Base-by-base conservation (phyloP, 441 rosid genomes). In the Adansonia grandidieri region DNA sequence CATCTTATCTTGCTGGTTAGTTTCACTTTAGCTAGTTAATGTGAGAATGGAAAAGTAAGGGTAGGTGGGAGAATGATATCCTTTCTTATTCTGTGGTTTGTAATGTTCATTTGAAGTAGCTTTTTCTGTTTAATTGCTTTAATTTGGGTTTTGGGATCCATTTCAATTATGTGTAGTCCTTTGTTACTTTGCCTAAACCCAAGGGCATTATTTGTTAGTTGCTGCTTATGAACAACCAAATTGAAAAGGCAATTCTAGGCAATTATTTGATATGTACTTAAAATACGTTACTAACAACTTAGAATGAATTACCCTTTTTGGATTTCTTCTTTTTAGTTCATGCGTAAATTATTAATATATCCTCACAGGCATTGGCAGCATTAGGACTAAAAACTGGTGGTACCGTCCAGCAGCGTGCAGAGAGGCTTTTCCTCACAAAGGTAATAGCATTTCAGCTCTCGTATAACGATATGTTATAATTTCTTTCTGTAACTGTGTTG, bases 321-420 rank as follows among this genome's bases (percentile, higher is more conserved):
- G n/a, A 5, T 50, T 71, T 65, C 32, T 28, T 28, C 32, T 62
- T 58, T 5, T 54, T 72, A 9, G 32, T 72, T 72, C n/a, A 37
- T 17, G 17, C 32, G 6, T 54, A 17, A 72, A 56, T 72, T 37
- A 20, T 37, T 20, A 37, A 37, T 17, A 71, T 80, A 80, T 20
- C 57, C 68, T 86, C 62, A 70, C 85, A 95, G 98, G 98, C 94
- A 47, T 83, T 93, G 86, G 90, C 90, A 75, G 94, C 98, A 63
- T 81, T 95, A 82, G 98, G 98, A 82, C 85, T 97, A 80, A 97
- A 95, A 85, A 86, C 91, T 84, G 98, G 99, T 57, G 99, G 99
- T 66, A 95, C 98, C 24, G 82, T 85, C 66, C 95, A 90, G 87
- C 98, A 92, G 87, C 97, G 98, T 40, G 98, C 97, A 2, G 98